phyloP scores from a whole-genome alignment of 805 yeast genomes.

The Babjeviella inositovora region DNA sequence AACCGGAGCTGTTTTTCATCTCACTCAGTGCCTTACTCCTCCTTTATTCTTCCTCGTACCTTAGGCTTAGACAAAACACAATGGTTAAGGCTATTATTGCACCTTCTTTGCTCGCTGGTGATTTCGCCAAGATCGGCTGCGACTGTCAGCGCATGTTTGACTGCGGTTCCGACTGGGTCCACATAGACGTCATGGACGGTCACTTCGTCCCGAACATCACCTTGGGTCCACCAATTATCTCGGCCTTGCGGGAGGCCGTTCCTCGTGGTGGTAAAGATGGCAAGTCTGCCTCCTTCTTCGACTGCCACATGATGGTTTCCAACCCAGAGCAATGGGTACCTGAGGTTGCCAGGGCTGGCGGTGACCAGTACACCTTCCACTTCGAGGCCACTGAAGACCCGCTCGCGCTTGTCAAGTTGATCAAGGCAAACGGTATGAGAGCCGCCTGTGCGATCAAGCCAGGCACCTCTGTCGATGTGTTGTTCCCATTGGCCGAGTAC shows the following conservation, averaged over 20 bases:
- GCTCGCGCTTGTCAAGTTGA: constrained; percentile 51
- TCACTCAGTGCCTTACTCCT: too few species aligned
- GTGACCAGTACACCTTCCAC: constrained; percentile 93
- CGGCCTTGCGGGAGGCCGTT: constrained; percentile 57
- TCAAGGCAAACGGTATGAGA: constrained; percentile 70
- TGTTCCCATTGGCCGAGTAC: constrained; percentile 56
- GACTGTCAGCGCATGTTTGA: constrained; percentile 72
- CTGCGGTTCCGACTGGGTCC: constrained; percentile 91
- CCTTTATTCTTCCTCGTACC: too few species aligned
- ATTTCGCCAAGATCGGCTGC: constrained; percentile 78
- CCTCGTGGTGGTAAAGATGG: constrained; percentile 42
- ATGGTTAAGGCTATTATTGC: constrained; percentile 82
- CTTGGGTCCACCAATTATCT: constrained; percentile 81
- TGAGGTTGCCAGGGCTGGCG: constrained; percentile 86
- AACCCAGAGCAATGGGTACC: constrained; percentile 89
- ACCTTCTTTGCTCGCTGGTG: constrained; percentile 87
- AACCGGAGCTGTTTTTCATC: too few species aligned
- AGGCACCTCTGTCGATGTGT: constrained; percentile 72
- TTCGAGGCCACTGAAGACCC: constrained; percentile 84
- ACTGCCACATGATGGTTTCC: constrained; percentile 97
- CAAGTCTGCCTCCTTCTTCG: constrained; percentile 41
- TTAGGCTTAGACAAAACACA: constrained; percentile 2
- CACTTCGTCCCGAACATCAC: constrained; percentile 96
- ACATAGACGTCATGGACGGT: constrained; percentile 97
- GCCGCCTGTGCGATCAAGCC: constrained; percentile 95